A percentile compares a stretch with the other conserved stretches of the same genome.
These are phyloP conservation scores for Tetradesmus obliquus DNA, from an alignment of 139 green algal genomes.

Conservation along the genomic window DNA sequence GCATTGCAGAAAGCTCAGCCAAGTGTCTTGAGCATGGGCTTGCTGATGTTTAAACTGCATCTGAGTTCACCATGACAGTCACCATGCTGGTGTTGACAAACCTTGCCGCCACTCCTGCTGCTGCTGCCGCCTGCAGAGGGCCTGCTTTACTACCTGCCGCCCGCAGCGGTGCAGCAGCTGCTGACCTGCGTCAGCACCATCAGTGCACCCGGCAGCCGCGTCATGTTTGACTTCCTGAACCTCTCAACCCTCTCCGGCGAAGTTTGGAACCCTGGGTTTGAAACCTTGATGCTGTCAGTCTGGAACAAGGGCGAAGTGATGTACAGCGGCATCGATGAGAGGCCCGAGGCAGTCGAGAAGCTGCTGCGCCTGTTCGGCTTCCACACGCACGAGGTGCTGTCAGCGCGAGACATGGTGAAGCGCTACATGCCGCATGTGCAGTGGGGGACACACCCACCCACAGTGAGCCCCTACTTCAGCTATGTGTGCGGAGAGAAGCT, in stretches of 20 bases:
- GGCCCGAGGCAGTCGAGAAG: conserved; percentile 12
- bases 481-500: conserved; percentile 51
- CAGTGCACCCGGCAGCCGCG: conserved; percentile 46
- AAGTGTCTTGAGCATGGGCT: too few relatives aligned
- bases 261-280: conserved; percentile 36
- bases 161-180: conserved; percentile 53
- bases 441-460: conserved; percentile 27
- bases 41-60: too few relatives aligned
- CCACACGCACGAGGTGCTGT: conserved; percentile 20
- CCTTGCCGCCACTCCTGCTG: background rate
- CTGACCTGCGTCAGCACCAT: conserved; percentile 51
- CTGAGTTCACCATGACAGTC: too few relatives aligned
- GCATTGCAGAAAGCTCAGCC: too few relatives aligned
- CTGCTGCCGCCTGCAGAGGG: conserved; percentile 48
- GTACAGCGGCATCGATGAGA: conserved; percentile 50
- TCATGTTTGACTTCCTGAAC: conserved; percentile 80
- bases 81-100: too few relatives aligned
- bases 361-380: conserved; percentile 51
- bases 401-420: conserved; percentile 38
- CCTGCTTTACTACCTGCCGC: conserved; percentile 79
- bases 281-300: conserved; percentile 32
- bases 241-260: conserved; percentile 17
- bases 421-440: conserved; percentile 49
- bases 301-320: conserved; percentile 64
- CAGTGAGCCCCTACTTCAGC: conserved; percentile 57